A percentile compares a stretch with the other conserved stretches of the same genome.
Conservation (phyloP, 73 alveolate genomes). For the Paramecium sexaurelia region DNA sequence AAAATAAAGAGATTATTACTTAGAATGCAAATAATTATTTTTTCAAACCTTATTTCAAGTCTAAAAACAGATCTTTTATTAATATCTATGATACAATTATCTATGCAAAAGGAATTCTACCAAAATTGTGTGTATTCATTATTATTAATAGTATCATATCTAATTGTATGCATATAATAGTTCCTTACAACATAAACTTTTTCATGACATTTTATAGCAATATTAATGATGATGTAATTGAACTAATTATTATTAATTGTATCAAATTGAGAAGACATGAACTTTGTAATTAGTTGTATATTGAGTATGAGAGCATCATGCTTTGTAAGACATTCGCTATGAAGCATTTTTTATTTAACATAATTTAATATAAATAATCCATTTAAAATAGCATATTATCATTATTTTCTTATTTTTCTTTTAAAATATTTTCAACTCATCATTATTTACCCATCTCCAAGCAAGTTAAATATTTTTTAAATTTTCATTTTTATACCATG, state of each 20-base stretch:
- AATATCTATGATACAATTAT: not conserved
- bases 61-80: not conserved
- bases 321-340: not conserved
- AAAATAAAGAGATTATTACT: not conserved
- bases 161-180: not conserved
- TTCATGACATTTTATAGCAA: not conserved
- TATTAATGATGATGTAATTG: not conserved
- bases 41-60: not conserved
- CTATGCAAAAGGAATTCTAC: not conserved
- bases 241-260: not conserved
- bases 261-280: not conserved
- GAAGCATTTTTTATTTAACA: not conserved
- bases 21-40: not conserved
- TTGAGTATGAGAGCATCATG: not conserved
- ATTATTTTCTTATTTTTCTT: not conserved
- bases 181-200: conserved; percentile 9
- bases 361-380: not conserved
- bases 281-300: not conserved
- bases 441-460: not conserved
- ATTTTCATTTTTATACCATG: no score
- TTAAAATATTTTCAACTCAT: no score
- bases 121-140: not conserved
- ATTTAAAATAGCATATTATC: not conserved
- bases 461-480: not conserved
- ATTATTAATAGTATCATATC: not conserved